phyloP scores from a whole-genome alignment of 441 rosid species.

The Viola pubescens region DNA sequence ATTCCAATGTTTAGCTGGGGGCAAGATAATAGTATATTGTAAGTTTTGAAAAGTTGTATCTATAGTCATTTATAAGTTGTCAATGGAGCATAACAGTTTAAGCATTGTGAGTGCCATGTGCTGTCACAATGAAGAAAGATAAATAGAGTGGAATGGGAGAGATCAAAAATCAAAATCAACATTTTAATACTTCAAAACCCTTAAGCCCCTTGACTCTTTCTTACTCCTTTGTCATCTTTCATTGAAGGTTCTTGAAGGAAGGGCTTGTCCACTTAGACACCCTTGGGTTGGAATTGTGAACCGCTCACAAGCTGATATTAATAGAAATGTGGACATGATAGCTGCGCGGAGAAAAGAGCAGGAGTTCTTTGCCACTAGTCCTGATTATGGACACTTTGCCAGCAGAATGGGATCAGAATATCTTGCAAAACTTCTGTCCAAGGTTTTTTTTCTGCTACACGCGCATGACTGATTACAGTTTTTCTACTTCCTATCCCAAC shows the following conservation, averaged over 20 bases:
- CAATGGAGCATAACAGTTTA: no score
- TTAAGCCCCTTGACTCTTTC: background rate
- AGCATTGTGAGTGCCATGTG: no score
- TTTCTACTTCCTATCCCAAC: background rate
- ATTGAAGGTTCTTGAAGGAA: conserved; percentile 63
- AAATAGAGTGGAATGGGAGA: no score
- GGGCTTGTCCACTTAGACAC: conserved; percentile 53
- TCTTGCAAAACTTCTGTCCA: conserved; percentile 41
- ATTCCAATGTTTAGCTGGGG: conserved; percentile 2
- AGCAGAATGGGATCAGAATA: conserved; percentile 38
- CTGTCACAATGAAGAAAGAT: no score
- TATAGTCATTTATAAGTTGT: no score
- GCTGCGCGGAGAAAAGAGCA: conserved; percentile 49
- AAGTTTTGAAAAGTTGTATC: no score
- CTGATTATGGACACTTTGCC: conserved; percentile 61
- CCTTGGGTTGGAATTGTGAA: conserved; percentile 74
- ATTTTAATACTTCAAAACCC: no score
- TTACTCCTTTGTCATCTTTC: conserved; percentile 3
- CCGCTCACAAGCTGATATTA: no score
- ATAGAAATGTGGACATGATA: conserved; percentile 34
- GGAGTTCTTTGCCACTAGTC: conserved; percentile 53
- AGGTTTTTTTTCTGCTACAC: conserved; percentile 26
- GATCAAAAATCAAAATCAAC: no score
- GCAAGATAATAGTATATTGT: no score
- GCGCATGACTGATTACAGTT: background rate